Evolutionary conservation across 345 rosid species (phyloP).

Genomic region (Arabidopsis arenosa): DNA sequence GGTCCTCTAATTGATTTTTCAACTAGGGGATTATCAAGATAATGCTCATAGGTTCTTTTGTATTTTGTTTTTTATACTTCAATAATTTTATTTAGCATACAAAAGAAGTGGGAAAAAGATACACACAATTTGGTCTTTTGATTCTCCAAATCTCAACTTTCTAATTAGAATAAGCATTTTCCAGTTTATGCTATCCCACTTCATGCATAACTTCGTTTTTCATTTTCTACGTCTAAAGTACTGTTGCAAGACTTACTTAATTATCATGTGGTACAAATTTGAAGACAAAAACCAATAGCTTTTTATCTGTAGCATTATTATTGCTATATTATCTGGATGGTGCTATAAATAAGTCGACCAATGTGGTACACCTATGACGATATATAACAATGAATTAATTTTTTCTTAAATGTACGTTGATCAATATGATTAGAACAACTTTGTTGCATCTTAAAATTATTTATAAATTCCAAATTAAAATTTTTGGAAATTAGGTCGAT

Average conservation of each 20-base stretch:
- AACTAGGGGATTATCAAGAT: conserved; percentile 32
- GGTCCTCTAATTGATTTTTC: conserved; percentile 32
- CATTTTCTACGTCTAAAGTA: not conserved
- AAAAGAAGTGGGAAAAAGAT: conserved; percentile 32
- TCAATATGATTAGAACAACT: too few relatives aligned
- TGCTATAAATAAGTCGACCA: not conserved
- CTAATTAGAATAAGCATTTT: conserved; percentile 35
- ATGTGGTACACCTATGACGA: too few relatives aligned
- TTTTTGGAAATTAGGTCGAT: not conserved
- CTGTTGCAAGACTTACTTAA: not conserved
- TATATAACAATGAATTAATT: too few relatives aligned
- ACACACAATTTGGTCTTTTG: conserved; percentile 35
- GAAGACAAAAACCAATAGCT: not conserved
- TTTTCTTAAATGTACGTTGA: too few relatives aligned
- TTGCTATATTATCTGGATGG: not conserved
- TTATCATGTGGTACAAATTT: not conserved
- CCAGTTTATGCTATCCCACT: conserved; percentile 40
- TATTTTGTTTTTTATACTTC: not conserved
- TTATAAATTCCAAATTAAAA: too few relatives aligned
- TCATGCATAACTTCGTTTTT: conserved; percentile 19
- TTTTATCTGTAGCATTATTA: conserved; percentile 3
- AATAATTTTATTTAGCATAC: conserved; percentile 1
- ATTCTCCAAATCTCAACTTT: conserved; percentile 44
- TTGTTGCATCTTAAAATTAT: too few relatives aligned
- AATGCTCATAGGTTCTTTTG: conserved; percentile 29